Conservation (phyloP, 2,329 filamentous ascomycete genomes). For the Aspergillus oerlinghausenensis region DNA sequence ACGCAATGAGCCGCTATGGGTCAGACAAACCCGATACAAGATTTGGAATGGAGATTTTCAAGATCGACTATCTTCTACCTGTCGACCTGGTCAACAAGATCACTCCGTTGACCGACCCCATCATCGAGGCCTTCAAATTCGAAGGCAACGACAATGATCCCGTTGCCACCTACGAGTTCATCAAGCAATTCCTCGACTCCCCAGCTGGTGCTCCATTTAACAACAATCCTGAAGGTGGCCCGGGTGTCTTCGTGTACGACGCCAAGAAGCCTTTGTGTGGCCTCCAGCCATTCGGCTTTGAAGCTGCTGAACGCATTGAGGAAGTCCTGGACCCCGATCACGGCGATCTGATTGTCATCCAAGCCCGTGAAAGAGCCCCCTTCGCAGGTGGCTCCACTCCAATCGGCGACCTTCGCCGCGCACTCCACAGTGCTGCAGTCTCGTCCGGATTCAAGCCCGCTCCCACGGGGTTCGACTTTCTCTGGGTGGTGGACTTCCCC, state of each 20-base stretch:
- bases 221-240: constrained; percentile 69
- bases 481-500: constrained; percentile 88
- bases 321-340: constrained; percentile 53
- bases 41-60: constrained; percentile 63
- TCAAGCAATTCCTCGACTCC: constrained; percentile 67
- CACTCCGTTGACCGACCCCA: constrained; percentile 61
- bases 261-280: constrained; percentile 68
- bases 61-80: constrained; percentile 60
- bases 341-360: constrained; percentile 76
- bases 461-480: constrained; percentile 58
- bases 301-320: constrained; percentile 58
- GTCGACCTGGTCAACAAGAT: constrained; percentile 69
- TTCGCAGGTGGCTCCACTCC: constrained; percentile 68
- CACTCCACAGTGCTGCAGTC: constrained; percentile 65
- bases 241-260: constrained; percentile 74
- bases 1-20: constrained; percentile 76
- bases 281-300: constrained; percentile 71
- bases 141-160: constrained; percentile 44
- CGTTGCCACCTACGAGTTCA: constrained; percentile 55
- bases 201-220: constrained; percentile 55
- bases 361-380: constrained; percentile 65
- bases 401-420: constrained; percentile 67
- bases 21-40: constrained; percentile 90
- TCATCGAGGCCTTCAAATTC: constrained; percentile 71
- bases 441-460: constrained; percentile 54